Evolutionary conservation across 306 rosid species (phyloP).

Genomic region (Bauhinia variegata): DNA sequence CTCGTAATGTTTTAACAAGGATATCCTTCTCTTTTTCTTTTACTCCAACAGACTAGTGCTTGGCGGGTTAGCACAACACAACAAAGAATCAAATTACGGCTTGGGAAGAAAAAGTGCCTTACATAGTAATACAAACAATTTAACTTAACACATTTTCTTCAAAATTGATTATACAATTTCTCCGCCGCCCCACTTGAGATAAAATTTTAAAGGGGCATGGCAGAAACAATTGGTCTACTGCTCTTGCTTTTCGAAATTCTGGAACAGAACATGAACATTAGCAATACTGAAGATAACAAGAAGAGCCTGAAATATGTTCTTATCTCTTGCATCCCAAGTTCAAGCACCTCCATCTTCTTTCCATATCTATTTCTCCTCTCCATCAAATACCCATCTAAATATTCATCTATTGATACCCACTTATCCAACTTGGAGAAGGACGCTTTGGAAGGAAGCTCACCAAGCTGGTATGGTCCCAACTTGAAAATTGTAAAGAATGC

Average conservation of each 20-base stretch:
- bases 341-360: conserved; percentile 93
- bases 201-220: conserved; percentile 59
- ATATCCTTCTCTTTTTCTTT: background rate
- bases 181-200: conserved; percentile 11
- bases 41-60: background rate
- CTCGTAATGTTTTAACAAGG: background rate
- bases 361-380: conserved; percentile 95
- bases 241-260: conserved; percentile 88
- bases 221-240: conserved; percentile 74
- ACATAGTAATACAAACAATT: conserved; percentile 32
- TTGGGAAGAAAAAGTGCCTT: conserved; percentile 5
- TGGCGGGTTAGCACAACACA: conserved; percentile 31
- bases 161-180: conserved; percentile 49
- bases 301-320: conserved; percentile 97
- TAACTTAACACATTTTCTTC: conserved; percentile 31
- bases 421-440: conserved; percentile 55
- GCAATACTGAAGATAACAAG: conserved; percentile 79
- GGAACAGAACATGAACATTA: conserved; percentile 97
- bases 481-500: conserved; percentile 86
- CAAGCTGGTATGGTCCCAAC: conserved; percentile 63
- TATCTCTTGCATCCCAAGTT: conserved; percentile 96
- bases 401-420: conserved; percentile 89
- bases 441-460: conserved; percentile 45
- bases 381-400: conserved; percentile 89
- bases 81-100: conserved; percentile 40